Percentiles rank a stretch among this genome's conserved stretches.
Evolutionary conservation across 2,329 filamentous ascomycete genomes (phyloP).

Genomic region (Akanthomyces lecanii): DNA sequence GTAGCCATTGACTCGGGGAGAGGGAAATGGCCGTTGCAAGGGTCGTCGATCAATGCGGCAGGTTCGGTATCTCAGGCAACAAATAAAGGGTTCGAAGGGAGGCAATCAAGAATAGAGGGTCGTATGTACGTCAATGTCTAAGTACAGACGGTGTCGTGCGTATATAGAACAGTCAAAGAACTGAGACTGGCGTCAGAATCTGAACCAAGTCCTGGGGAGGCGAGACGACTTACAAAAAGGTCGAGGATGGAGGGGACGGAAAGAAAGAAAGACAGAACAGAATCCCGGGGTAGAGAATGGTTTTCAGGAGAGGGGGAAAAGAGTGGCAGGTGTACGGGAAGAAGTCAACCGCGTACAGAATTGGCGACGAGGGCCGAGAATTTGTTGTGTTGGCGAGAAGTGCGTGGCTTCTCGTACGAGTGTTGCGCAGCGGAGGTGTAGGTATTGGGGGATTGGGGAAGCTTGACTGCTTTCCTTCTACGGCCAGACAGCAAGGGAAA

Average conservation of each 20-base stretch:
- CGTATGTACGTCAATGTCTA: background rate
- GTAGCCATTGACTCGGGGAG: slow-evolving; percentile 45
- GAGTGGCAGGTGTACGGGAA: background rate
- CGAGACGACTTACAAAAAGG: slow-evolving; percentile 1
- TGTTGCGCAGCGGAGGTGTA: background rate
- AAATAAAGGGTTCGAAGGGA: background rate
- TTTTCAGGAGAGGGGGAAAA: background rate
- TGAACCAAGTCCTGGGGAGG: background rate
- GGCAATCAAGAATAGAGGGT: background rate
- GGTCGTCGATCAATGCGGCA: background rate
- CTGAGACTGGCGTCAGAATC: slow-evolving; percentile 5
- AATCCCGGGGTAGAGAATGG: background rate
- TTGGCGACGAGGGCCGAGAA: background rate
- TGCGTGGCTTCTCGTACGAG: slow-evolving; percentile 2
- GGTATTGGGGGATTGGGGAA: background rate
- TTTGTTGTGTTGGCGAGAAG: slow-evolving; percentile 4
- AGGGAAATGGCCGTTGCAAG: background rate
- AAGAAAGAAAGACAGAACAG: background rate
- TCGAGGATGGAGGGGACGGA: background rate
- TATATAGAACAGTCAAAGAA: slow-evolving; percentile 2
- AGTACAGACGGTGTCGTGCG: background rate
- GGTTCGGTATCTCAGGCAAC: background rate
- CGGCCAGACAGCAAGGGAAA: background rate
- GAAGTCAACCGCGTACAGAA: background rate
- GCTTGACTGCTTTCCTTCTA: background rate